Base-by-base conservation (phyloP, 2,329 filamentous ascomycete genomes). In the Cytospora paraplurivora region DNA sequence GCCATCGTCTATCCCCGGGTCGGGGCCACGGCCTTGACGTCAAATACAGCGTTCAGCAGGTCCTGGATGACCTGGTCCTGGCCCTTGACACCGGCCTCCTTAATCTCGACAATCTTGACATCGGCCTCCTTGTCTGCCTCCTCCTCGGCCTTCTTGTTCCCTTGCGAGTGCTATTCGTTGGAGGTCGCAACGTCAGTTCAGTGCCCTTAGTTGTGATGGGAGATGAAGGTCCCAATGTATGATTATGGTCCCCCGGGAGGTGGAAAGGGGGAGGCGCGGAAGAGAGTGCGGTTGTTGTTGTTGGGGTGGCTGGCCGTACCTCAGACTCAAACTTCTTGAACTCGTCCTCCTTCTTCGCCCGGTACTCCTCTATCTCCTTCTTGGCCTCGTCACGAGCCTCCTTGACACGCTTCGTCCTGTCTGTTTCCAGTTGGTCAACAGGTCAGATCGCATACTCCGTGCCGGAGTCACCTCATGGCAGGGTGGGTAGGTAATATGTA, bases 301-400 rank as follows among this genome's bases (percentile, higher is more conserved):
- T 2, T 21, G 3, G 11, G 15, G 17, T n/a, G 34, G 5, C 41
- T 49, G n/a, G 15, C 34, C 73, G 54, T 75, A 85, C 83, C 80
- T 86, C 81, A 68, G 92, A 85, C 82, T 98, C 93, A 73, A 96
- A 98, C 75, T 90, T 89, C 83, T 95, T 94, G 82, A 93, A 98
- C 78, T 98, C 94, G 41, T 91, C 85, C 74, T 99, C 95, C 82
- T 97, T 99, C 72, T 89, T 80, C 73, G 88, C 86, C 76, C 88
- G 88, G 83, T 99, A 98, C 62, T 92, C 90, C 69, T 97, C 91
- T 73, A 99, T 97, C 78, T 99, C 94, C 80, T 96, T 96, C 81
- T 97, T 96, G 67, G 95, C 95, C 79, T 99, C 95, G 74, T 91
- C 88, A 75, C 94, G 91, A 68, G 95, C 95, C 81, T 98, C 95